Percentiles rank a stretch among this genome's conserved stretches.
These are phyloP conservation scores for Xylona heveae DNA, from an alignment of 495 filamentous ascomycete genomes.

Conservation along the genomic window DNA sequence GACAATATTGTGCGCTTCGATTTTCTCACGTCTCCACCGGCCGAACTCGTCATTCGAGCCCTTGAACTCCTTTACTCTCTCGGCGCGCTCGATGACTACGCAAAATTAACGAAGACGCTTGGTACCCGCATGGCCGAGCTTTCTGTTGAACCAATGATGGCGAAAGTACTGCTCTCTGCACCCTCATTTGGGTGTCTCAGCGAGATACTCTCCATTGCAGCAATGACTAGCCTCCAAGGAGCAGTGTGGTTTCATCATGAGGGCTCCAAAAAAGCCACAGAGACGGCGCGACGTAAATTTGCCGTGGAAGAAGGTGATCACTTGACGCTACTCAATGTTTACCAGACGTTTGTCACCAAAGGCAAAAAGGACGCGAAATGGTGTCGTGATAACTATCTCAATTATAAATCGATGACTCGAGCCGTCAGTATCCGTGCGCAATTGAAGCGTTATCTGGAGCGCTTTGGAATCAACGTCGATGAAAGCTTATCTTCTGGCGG, in stretches of 20 bases:
- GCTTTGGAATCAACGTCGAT: conserved; percentile 54
- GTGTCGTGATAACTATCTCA: conserved; percentile 70
- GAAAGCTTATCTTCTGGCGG: conserved; percentile 35
- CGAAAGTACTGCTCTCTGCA: conserved; percentile 68
- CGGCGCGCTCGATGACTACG: conserved; percentile 74
- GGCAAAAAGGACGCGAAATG: conserved; percentile 71
- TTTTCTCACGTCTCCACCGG: conserved; percentile 73
- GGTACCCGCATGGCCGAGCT: conserved; percentile 88
- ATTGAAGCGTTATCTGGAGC: conserved; percentile 68
- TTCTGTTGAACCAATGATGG: conserved; percentile 91
- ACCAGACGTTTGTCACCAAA: conserved; percentile 71
- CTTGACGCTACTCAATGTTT: conserved; percentile 83
- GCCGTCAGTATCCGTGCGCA: conserved; percentile 78
- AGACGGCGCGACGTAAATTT: conserved; percentile 60
- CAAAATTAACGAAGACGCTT: conserved; percentile 73
- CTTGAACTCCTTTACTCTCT: conserved; percentile 80
- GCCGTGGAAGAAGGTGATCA: conserved; percentile 91
- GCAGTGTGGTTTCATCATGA: conserved; percentile 65
- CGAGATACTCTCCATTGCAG: conserved; percentile 79
- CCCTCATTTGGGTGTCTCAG: conserved; percentile 53
- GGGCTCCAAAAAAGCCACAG: conserved; percentile 47
- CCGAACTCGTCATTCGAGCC: conserved; percentile 70
- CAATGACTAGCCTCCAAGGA: conserved; percentile 78
- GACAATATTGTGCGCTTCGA: conserved; percentile 87
- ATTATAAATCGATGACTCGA: conserved; percentile 60